Percentiles rank a stretch among this genome's conserved stretches.
Conservation (phyloP, 2,329 filamentous ascomycete genomes). For the Aspergillus puulaauensis region DNA sequence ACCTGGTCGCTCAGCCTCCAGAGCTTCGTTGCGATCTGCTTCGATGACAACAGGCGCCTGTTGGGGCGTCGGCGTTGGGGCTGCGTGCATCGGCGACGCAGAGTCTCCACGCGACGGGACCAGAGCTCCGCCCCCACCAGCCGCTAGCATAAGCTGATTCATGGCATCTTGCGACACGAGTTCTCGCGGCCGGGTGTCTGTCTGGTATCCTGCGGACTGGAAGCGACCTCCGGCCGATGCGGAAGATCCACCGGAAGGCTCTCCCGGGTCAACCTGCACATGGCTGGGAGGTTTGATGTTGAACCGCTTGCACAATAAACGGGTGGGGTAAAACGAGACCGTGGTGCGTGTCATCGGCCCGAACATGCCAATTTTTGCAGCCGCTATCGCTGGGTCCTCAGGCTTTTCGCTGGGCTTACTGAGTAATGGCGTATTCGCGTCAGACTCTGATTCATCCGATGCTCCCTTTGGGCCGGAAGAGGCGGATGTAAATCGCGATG, state of each 20-base stretch:
- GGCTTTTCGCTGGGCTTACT: conserved; percentile 55
- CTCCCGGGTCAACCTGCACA: conserved; percentile 56
- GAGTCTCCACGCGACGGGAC: conserved; percentile 10
- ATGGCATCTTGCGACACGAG: conserved; percentile 57
- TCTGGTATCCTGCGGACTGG: conserved; percentile 34
- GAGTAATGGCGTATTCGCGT: conserved; percentile 39
- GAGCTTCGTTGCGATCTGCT: conserved; percentile 72
- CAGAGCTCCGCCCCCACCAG: conserved; percentile 24
- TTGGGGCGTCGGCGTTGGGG: neutral
- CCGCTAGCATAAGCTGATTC: conserved; percentile 54
- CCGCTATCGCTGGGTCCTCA: conserved; percentile 77
- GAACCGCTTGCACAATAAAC: conserved; percentile 91
- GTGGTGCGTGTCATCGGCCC: conserved; percentile 77
- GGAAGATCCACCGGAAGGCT: conserved; percentile 24
- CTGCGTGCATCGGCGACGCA: conserved; percentile 14
- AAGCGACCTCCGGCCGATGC: conserved; percentile 24
- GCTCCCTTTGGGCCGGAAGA: conserved; percentile 39
- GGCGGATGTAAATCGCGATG: conserved; percentile 79
- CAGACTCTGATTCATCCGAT: conserved; percentile 32
- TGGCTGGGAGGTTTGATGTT: conserved; percentile 76
- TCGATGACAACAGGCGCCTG: conserved; percentile 53
- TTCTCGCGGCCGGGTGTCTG: conserved; percentile 39
- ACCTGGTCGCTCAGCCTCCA: conserved; percentile 71
- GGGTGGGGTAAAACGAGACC: conserved; percentile 72
- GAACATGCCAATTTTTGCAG: conserved; percentile 89